Evolutionary conservation across 306 rosid genomes (phyloP).

Genomic region (Acacia confusa): DNA sequence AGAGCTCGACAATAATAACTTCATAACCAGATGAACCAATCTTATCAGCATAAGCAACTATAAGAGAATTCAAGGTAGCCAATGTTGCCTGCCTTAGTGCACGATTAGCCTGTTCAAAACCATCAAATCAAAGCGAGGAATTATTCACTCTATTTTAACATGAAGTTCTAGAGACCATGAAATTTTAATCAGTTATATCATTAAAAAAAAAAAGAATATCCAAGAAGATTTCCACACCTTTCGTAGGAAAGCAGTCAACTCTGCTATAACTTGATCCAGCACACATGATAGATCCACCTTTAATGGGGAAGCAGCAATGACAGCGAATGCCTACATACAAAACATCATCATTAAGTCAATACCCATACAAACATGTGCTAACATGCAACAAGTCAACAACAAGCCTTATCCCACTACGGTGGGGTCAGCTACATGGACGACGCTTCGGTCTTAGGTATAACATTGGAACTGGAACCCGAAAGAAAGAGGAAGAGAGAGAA

Average conservation of each 20-base stretch:
- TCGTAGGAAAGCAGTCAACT: constrained; percentile 91
- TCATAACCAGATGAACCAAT: constrained; percentile 92
- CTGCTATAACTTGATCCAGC: constrained; percentile 85
- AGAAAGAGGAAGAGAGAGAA: no score
- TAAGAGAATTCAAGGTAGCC: constrained; percentile 92
- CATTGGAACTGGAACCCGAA: no score
- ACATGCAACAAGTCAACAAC: background rate
- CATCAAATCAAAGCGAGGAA: constrained; percentile 29
- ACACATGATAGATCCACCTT: constrained; percentile 87
- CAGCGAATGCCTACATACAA: constrained; percentile 83
- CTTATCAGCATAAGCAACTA: constrained; percentile 93
- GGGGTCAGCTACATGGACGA: no score
- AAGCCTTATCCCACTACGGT: no score
- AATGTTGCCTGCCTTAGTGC: constrained; percentile 92
- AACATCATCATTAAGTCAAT: constrained; percentile 14
- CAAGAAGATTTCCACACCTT: constrained; percentile 56
- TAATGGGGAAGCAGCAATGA: constrained; percentile 90
- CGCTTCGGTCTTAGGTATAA: no score
- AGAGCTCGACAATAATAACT: constrained; percentile 91
- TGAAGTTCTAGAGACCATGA: constrained; percentile 17
- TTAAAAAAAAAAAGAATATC: constrained; percentile 8
- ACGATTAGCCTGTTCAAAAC: constrained; percentile 86
- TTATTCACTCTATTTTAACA: background rate
- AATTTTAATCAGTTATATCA: constrained; percentile 19
- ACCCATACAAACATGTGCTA: background rate